phyloP scores from a whole-genome alignment of 176 grass and related monocot species.

The Eleusine coracana region DNA sequence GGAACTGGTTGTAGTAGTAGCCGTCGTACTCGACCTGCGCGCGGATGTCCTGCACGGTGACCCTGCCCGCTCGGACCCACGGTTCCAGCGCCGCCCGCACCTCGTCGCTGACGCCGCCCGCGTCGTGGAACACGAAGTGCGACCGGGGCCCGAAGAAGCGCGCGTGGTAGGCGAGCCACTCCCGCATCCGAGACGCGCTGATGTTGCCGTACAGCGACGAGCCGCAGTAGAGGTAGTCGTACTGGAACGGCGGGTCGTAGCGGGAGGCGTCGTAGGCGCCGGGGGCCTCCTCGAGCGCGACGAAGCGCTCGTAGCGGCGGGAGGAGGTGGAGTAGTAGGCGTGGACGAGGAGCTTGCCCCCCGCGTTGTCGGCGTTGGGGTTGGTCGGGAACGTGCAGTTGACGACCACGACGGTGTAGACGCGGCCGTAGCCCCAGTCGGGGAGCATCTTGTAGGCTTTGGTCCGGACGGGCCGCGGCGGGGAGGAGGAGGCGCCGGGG shows the following conservation, averaged over 20 bases:
- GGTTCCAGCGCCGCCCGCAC: conserved; percentile 72
- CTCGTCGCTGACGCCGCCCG: conserved; percentile 58
- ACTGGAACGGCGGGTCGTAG: conserved; percentile 66
- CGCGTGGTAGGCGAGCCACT: conserved; percentile 86
- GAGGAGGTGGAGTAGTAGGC: conserved; percentile 82
- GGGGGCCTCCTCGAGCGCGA: conserved; percentile 70
- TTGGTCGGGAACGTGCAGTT: conserved; percentile 90
- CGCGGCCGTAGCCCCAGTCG: conserved; percentile 94
- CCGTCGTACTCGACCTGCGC: conserved; percentile 80
- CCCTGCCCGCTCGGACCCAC: conserved; percentile 69
- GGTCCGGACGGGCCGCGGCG: conserved; percentile 57
- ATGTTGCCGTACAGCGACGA: conserved; percentile 83
- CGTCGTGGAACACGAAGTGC: conserved; percentile 91
- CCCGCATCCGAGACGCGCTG: conserved; percentile 69
- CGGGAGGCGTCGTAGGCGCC: conserved; percentile 64
- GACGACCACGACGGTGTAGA: conserved; percentile 86
- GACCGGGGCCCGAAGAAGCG: conserved; percentile 83
- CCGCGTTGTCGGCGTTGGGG: conserved; percentile 71
- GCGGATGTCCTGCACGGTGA: conserved; percentile 79
- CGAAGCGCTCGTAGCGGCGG: conserved; percentile 75
- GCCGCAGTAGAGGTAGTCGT: conserved; percentile 93
- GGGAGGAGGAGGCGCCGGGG: conserved; percentile 37
- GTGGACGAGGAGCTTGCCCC: conserved; percentile 82
- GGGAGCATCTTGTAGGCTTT: conserved; percentile 94
- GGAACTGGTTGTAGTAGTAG: conserved; percentile 94